These are phyloP conservation scores for Blepharisma japonicum DNA, from an alignment of 73 alveolate genomes.

Conservation along the genomic window DNA sequence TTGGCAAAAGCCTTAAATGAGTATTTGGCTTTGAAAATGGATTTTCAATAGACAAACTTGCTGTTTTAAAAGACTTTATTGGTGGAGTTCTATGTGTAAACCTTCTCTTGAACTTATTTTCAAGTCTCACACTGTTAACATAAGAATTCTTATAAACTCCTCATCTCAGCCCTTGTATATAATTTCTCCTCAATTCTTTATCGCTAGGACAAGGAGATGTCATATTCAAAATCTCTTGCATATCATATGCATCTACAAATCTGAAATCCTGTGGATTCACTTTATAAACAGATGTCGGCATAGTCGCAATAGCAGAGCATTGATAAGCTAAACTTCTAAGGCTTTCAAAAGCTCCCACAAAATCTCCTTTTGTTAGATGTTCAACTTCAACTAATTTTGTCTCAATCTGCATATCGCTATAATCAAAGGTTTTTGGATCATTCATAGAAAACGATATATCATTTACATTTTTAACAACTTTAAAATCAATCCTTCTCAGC, in stretches of 20 bases:
- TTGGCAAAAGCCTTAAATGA: conserved; percentile 1
- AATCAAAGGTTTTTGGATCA: neutral
- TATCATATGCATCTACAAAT: neutral
- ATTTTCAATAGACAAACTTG: conserved; percentile 1
- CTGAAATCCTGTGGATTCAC: neutral
- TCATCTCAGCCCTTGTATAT: neutral
- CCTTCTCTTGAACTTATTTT: conserved; percentile 15
- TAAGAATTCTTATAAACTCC: neutral
- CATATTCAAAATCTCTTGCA: neutral
- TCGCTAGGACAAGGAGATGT: neutral
- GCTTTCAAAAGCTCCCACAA: conserved; percentile 8
- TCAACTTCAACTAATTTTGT: conserved; percentile 1
- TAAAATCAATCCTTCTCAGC: conserved; percentile 9
- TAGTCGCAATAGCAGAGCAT: neutral
- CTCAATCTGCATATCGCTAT: neutral
- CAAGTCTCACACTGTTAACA: conserved; percentile 15
- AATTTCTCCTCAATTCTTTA: neutral
- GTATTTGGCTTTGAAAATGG: conserved; percentile 21
- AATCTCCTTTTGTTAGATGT: neutral
- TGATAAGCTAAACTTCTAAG: neutral
- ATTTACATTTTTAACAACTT: neutral
- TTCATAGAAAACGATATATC: neutral
- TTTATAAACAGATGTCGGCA: neutral
- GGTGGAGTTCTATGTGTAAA: conserved; percentile 1
- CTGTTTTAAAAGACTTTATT: neutral